These are phyloP conservation scores for Gaultheria prostrata DNA, from an alignment of 148 eudicot species.

Conservation along the genomic window DNA sequence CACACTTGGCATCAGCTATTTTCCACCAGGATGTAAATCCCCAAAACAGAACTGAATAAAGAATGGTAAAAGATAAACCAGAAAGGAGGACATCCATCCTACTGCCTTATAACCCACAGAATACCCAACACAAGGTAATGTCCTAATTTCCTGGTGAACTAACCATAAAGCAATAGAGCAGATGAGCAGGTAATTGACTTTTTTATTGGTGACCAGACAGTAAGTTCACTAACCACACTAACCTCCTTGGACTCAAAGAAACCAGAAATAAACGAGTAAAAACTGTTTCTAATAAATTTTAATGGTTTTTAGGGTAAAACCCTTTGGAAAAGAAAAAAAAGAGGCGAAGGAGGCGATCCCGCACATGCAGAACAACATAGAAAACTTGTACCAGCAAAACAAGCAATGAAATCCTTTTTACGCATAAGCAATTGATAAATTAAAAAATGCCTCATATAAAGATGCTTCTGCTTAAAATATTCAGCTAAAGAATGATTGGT, in stretches of 20 bases:
- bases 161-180: background rate
- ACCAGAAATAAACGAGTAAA: background rate
- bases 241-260: background rate
- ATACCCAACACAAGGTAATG: background rate
- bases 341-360: too few relatives aligned
- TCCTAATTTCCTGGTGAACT: background rate
- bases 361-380: background rate
- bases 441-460: background rate
- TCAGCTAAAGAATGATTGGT: background rate
- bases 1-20: background rate
- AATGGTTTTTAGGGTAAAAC: background rate
- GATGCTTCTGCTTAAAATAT: background rate
- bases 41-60: background rate
- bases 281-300: background rate
- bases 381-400: slow-evolving; percentile 3
- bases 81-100: background rate
- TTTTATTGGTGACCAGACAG: background rate
- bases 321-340: background rate
- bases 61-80: background rate
- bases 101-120: background rate
- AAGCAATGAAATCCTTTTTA: background rate
- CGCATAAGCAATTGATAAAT: background rate
- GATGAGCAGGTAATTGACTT: background rate
- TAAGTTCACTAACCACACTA: background rate
- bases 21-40: background rate